Base-by-base conservation (phyloP, 768 basidiomycete genomes). In the Podaxis pistillaris region DNA sequence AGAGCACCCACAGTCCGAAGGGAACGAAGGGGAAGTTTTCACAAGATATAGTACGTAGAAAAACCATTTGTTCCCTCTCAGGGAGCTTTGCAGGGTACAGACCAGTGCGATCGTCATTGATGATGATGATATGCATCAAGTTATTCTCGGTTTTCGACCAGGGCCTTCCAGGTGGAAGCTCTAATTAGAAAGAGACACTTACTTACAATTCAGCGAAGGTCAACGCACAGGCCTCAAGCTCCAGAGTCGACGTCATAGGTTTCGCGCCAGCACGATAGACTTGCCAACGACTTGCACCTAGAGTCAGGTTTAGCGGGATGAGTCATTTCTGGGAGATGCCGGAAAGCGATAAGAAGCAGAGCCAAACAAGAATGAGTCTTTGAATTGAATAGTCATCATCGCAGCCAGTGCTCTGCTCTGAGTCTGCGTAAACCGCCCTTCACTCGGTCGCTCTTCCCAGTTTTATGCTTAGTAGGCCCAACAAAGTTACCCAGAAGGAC, bases 381-480 rank as follows among this genome's bases (percentile, higher is more conserved):
- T 33, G 40, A 61, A 61, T 36, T 55, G 60, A 56, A 26, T 38
- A 40, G 66, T 66, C 68, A 71, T 56, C 59, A 67, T 65, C 69
- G 70, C 71, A 70, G 70, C 64, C 72, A 68, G 66, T 59, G 57
- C 55, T 46, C 49, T 26, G 64, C 56, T 51, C 68, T 67, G 66
- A 52, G 71, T 68, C 68, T 68, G 71, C 69, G 69, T 53, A 30
- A 26, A 63, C 62, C 68, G 50, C 64, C 59, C 40, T 41, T 41
- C 58, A 47, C 47, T 55, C 54, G 47, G 50, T 60, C 50, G 51
- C 49, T 33, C 33, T 24, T 66, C 74, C 63, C 71, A 66, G 69
- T 89, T 91, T 81, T 90, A 91, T 91, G 89, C 88, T 75, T 76
- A 78, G 80, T 81, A 86, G 81, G 72, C 81, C 76, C 65, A 70